A percentile compares a stretch with the other conserved stretches of the same genome.
These are phyloP conservation scores for Komagataella pseudopastoris DNA, from an alignment of 805 yeast species.

Conservation along the genomic window DNA sequence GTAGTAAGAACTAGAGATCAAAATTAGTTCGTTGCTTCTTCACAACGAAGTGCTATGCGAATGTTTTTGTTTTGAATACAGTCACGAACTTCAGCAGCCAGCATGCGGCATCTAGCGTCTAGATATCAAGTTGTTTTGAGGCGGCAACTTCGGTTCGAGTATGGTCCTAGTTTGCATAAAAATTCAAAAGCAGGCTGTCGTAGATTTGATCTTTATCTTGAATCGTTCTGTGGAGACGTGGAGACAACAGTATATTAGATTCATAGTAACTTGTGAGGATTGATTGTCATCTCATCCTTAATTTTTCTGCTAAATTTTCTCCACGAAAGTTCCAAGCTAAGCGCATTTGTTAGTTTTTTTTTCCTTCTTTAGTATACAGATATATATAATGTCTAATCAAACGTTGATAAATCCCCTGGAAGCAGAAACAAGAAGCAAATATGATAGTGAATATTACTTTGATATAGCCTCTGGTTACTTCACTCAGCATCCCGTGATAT, in stretches of 20 bases:
- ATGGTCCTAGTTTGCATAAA: no score
- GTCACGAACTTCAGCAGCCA: neutral
- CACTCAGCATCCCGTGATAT: slow-evolving; percentile 66
- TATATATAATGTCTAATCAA: neutral
- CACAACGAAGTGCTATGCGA: neutral
- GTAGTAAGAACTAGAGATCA: neutral
- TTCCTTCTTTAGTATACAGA: neutral
- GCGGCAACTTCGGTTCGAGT: neutral
- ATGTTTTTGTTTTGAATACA: neutral
- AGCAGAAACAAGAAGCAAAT: slow-evolving; percentile 31
- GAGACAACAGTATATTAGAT: no score
- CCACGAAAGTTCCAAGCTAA: neutral
- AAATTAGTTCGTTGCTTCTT: no score
- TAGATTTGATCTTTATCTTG: no score
- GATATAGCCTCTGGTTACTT: slow-evolving; percentile 44
- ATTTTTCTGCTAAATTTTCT: no score
- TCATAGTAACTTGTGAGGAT: no score
- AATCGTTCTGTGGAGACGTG: no score
- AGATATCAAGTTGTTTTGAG: neutral
- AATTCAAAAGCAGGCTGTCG: no score
- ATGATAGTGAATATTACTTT: slow-evolving; percentile 41
- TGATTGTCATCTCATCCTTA: no score
- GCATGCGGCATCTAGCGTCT: neutral
- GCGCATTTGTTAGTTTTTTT: neutral
- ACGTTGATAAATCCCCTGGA: slow-evolving; percentile 28